Percentiles rank a stretch among this genome's conserved stretches.
Evolutionary conservation across 768 basidiomycete genomes (phyloP).

Genomic region (Amanita polypyramis): DNA sequence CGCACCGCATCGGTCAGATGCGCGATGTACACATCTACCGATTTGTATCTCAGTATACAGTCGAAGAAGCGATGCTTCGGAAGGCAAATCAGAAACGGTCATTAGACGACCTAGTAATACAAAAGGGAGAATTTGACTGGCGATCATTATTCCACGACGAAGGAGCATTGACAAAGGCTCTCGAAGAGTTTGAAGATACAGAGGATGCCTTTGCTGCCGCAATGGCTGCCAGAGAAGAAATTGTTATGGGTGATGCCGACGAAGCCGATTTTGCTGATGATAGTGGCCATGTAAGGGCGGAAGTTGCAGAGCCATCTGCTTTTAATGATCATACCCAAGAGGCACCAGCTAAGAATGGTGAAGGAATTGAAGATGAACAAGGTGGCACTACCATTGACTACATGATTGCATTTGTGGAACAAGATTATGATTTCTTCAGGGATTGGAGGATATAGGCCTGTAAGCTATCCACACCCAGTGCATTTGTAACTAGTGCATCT

Average conservation of each 20-base stretch:
- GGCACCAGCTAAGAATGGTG: constrained; percentile 19
- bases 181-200: constrained; percentile 80
- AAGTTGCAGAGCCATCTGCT: constrained; percentile 6
- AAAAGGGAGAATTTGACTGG: constrained; percentile 94
- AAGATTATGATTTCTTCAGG: constrained; percentile 59
- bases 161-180: constrained; percentile 53
- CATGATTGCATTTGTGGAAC: constrained; percentile 61
- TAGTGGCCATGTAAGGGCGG: constrained; percentile 11
- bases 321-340: constrained; percentile 18
- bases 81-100: constrained; percentile 98
- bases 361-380: constrained; percentile 33
- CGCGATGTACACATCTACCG: constrained; percentile 95
- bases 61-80: constrained; percentile 92
- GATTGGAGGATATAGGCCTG: constrained; percentile 50
- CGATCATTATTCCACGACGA: constrained; percentile 68
- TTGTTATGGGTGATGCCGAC: constrained; percentile 65
- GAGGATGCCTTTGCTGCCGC: constrained; percentile 81
- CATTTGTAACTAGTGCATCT: background rate
- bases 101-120: constrained; percentile 84
- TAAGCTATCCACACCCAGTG: constrained; percentile 5
- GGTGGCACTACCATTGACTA: constrained; percentile 77
- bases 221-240: constrained; percentile 65
- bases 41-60: constrained; percentile 81
- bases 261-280: constrained; percentile 61
- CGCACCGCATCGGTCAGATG: constrained; percentile 97